Conservation (phyloP, 441 rosid species). For the Daphne laureola region DNA sequence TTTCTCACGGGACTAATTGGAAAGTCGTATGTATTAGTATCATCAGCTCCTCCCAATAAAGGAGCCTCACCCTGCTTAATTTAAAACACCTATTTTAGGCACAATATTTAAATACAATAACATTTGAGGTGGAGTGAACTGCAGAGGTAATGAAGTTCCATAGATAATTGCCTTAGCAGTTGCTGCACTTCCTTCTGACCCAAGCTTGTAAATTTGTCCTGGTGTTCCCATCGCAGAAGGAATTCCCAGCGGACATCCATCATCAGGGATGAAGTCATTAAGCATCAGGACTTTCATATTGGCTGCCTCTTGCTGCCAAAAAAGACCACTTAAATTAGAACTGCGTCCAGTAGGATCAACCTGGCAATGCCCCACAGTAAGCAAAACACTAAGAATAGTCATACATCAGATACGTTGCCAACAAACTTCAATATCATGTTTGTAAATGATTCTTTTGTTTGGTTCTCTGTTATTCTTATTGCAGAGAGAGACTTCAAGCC, state of each 20-base stretch:
- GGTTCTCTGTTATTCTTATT: slow-evolving; percentile 41
- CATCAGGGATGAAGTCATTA: slow-evolving; percentile 59
- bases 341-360: slow-evolving; percentile 8
- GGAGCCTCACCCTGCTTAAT: slow-evolving; percentile 41
- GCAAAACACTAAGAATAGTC: slow-evolving; percentile 7
- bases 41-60: slow-evolving; percentile 33
- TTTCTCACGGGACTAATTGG: slow-evolving; percentile 30
- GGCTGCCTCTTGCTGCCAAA: slow-evolving; percentile 40
- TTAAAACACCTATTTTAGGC: slow-evolving; percentile 2
- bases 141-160: neutral
- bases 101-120: slow-evolving; percentile 7
- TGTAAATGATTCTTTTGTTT: slow-evolving; percentile 53
- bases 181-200: slow-evolving; percentile 22
- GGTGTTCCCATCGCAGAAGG: slow-evolving; percentile 44
- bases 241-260: slow-evolving; percentile 64
- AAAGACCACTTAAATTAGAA: slow-evolving; percentile 21
- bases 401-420: slow-evolving; percentile 52
- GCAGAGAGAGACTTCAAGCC: slow-evolving; percentile 52
- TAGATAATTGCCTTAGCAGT: slow-evolving; percentile 26
- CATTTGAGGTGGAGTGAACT: slow-evolving; percentile 1
- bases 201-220: slow-evolving; percentile 27
- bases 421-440: slow-evolving; percentile 50
- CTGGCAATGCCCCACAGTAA: slow-evolving; percentile 7
- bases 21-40: slow-evolving; percentile 34
- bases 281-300: slow-evolving; percentile 46